Base-by-base conservation (phyloP, 805 yeast genomes). In the Cyberlindnera lachancei region DNA sequence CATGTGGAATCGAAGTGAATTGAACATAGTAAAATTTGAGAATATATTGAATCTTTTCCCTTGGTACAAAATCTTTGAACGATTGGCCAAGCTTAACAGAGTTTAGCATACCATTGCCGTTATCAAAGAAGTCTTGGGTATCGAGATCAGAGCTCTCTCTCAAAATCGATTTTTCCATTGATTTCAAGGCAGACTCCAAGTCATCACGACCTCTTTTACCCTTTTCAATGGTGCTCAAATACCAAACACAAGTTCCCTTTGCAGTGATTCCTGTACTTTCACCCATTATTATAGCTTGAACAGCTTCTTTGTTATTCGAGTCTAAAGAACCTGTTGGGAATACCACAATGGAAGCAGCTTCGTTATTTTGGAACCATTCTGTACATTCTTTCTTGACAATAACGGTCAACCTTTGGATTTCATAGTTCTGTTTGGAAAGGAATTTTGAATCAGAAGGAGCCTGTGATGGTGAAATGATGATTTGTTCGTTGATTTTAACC, bases 361-460 rank as follows among this genome's bases (percentile, higher is more conserved):
- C 97, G 30, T 75, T 77, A 30, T 82, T 87, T 11, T 76, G 70
- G 63, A 88, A 82, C 97, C 97, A 90, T 61, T 87, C 94, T 31
- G 69, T 71, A 63, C 97, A 90, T 42, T 81, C 81, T 50, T 83
- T 83, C 42, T 80, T 79, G 15, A 88, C 96, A 26, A 86, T 73
- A 9, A 90, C 82, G 6, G 83, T 75, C 55, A 90, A 58, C 44
- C 96, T 72, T 31, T 87, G 79, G 21, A 83, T 66, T 46, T 76
- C 76, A 48, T 63, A 72, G 17, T 64, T 55, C 57, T 67, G 61
- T 41, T 57, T 48, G 35, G 74, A 62, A 42, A 66, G 48, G 57
- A 62, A 51, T 48, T 63, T 44, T 12, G 64, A 45, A 45, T 58
- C 56, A 48, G 44, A 44, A 21, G 75, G 69, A 1, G 71, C 70